phyloP scores from a whole-genome alignment of 2,329 filamentous ascomycete genomes.

The Aspergillus fumigatus region DNA sequence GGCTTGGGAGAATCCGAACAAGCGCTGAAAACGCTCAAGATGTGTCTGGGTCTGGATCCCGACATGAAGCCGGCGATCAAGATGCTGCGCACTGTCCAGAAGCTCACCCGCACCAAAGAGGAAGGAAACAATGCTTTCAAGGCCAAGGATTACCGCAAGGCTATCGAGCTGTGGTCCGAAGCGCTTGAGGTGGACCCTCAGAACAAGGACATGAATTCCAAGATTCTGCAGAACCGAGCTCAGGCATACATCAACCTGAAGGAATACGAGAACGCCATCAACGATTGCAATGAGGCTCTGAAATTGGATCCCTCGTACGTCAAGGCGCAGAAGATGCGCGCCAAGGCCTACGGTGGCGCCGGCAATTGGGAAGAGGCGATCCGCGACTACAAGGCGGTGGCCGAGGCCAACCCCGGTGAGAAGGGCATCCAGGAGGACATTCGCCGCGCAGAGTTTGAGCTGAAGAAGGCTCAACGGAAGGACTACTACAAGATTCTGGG shows the following conservation, averaged over 20 bases:
- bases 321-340: constrained; percentile 91
- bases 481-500: constrained; percentile 98
- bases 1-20: constrained; percentile 92
- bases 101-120: constrained; percentile 87
- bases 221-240: constrained; percentile 89
- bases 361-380: constrained; percentile 92
- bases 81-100: constrained; percentile 84
- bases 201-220: constrained; percentile 91
- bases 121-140: constrained; percentile 92
- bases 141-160: constrained; percentile 69
- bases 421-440: constrained; percentile 77
- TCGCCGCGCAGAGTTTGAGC: constrained; percentile 82
- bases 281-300: constrained; percentile 80
- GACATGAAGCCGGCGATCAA: constrained; percentile 86
- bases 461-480: constrained; percentile 96
- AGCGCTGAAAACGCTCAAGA: constrained; percentile 85
- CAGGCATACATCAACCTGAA: constrained; percentile 76
- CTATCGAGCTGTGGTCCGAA: constrained; percentile 77
- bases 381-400: constrained; percentile 79
- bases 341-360: constrained; percentile 78
- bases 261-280: constrained; percentile 74
- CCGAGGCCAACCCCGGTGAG: constrained; percentile 79
- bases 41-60: constrained; percentile 84
- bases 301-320: constrained; percentile 76
- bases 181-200: constrained; percentile 79